Percentiles rank a stretch among this genome's conserved stretches.
phyloP scores from a whole-genome alignment of 2,329 filamentous ascomycete genomes.

The Ilyonectria mors-panacis region DNA sequence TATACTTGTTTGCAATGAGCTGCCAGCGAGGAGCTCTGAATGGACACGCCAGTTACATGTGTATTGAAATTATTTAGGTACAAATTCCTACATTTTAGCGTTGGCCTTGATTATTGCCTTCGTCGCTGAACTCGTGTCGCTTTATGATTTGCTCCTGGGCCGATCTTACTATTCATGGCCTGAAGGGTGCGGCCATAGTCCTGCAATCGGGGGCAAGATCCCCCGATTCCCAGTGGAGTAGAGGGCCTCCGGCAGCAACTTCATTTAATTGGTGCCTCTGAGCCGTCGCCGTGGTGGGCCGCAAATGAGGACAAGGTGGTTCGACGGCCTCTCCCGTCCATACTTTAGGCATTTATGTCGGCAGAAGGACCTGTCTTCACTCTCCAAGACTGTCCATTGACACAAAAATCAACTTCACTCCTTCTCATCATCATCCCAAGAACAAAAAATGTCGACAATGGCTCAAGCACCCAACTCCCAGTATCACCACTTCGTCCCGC shows the following conservation, averaged over 20 bases:
- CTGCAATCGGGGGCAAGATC: neutral
- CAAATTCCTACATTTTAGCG: neutral
- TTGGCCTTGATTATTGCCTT: neutral
- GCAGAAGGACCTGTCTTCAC: neutral
- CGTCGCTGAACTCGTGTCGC: neutral
- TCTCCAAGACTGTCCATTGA: neutral
- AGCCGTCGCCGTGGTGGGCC: neutral
- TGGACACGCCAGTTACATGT: no score
- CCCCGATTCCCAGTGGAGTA: neutral
- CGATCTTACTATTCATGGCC: neutral
- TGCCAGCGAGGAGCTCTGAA: no score
- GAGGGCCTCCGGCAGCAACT: neutral
- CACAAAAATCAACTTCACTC: no score
- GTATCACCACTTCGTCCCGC: conserved; percentile 23
- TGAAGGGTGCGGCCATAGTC: neutral
- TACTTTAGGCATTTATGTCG: neutral
- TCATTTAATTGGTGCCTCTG: neutral
- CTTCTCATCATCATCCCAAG: neutral
- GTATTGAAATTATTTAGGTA: neutral
- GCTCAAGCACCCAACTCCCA: neutral
- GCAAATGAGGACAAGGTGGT: neutral
- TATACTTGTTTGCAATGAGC: no score
- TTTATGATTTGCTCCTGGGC: neutral
- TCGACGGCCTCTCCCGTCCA: neutral
- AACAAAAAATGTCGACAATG: neutral